Percentiles rank a stretch among this genome's conserved stretches.
Evolutionary conservation across 169 alveolate species (phyloP).

Genomic region (Plasmodium sp.): DNA sequence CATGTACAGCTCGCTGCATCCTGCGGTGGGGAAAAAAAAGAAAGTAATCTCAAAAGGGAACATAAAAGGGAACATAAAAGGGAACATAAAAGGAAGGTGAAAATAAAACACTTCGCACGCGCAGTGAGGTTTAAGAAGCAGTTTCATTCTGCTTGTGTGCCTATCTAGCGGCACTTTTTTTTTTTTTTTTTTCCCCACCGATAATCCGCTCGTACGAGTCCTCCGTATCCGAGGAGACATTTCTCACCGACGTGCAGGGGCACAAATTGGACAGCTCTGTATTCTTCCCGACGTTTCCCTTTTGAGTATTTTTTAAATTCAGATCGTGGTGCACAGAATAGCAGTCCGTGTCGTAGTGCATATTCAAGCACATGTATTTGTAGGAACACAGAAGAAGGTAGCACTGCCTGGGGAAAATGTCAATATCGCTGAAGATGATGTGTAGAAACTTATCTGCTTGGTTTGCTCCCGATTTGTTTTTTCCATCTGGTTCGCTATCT

Average conservation of each 20-base stretch:
- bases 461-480: not conserved
- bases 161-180: not conserved
- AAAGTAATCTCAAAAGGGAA: not conserved
- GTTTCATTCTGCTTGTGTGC: not conserved
- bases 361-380: conserved; percentile 86
- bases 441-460: conserved; percentile 76
- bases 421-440: conserved; percentile 85
- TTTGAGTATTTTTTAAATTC: conserved; percentile 32
- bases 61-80: not conserved
- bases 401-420: conserved; percentile 87
- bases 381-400: conserved; percentile 83
- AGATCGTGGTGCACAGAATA: conserved; percentile 29
- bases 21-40: conserved; percentile 49
- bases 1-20: conserved; percentile 86
- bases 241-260: conserved; percentile 6
- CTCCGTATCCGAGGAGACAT: not conserved
- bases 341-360: conserved; percentile 81
- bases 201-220: conserved; percentile 57
- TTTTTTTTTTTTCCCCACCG: conserved; percentile 23
- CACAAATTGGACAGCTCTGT: conserved; percentile 48
- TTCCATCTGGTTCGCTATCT: not conserved
- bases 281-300: conserved; percentile 51
- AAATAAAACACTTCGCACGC: not conserved
- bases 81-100: not conserved
- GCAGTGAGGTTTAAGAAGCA: not conserved